phyloP scores from a whole-genome alignment of 768 basidiomycete species.

The Xerocomus brunneocitrinus region DNA sequence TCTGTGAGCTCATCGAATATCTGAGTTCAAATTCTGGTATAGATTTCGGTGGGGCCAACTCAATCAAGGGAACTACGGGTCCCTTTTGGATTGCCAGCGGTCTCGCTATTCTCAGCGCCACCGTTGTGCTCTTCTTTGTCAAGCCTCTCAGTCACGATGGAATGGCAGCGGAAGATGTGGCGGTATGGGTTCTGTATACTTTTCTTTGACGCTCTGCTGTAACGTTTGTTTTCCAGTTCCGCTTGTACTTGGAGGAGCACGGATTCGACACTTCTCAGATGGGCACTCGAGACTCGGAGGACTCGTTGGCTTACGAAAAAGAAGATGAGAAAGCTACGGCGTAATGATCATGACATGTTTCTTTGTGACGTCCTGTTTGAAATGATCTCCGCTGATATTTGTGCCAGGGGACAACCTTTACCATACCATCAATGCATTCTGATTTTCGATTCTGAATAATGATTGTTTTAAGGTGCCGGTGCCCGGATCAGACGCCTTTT shows the following conservation, averaged over 20 bases:
- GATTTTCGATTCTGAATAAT: not conserved
- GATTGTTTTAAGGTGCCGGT: not conserved
- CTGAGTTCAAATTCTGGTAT: not conserved
- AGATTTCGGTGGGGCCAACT: constrained; percentile 55
- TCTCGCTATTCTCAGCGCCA: constrained; percentile 75
- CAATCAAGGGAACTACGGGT: constrained; percentile 66
- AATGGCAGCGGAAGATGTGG: constrained; percentile 71
- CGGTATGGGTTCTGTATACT: constrained; percentile 37
- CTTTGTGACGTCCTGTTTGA: not conserved
- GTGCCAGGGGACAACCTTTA: not conserved
- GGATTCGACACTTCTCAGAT: constrained; percentile 76
- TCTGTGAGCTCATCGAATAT: not conserved
- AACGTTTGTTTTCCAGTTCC: constrained; percentile 50
- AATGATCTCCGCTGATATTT: not conserved
- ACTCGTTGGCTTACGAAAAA: constrained; percentile 20
- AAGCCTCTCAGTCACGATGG: constrained; percentile 70
- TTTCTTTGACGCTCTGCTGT: not conserved
- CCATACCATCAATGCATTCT: not conserved
- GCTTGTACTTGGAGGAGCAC: constrained; percentile 69
- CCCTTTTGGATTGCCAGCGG: constrained; percentile 88
- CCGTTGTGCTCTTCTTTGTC: constrained; percentile 69
- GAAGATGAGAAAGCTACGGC: constrained; percentile 5
- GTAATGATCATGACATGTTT: constrained; percentile 9
- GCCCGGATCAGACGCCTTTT: no score
- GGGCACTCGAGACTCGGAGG: constrained; percentile 45